Conservation (phyloP, 371 early-diverging fungal genomes). For the Gilbertella persicaria region DNA sequence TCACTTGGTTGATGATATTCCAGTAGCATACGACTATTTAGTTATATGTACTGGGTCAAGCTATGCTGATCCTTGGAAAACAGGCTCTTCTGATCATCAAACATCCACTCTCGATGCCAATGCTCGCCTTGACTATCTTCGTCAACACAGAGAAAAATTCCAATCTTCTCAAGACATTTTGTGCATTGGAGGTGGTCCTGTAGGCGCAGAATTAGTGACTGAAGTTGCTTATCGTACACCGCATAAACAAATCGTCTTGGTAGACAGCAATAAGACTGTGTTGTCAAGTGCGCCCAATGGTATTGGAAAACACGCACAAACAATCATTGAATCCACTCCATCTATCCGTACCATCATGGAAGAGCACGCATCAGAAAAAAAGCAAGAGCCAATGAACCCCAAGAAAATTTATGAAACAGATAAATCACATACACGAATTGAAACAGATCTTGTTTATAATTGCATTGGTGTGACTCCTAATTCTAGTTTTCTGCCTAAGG, state of each 20-base stretch:
- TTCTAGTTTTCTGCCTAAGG: conserved; percentile 22
- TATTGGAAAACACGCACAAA: conserved; percentile 26
- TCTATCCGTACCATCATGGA: conserved; percentile 21
- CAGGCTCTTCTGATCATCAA: conserved; percentile 1
- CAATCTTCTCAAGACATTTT: conserved; percentile 39
- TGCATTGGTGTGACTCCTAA: conserved; percentile 38
- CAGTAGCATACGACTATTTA: conserved; percentile 23
- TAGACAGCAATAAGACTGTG: conserved; percentile 24
- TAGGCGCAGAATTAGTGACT: conserved; percentile 52
- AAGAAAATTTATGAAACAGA: conserved; percentile 24
- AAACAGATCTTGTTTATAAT: conserved; percentile 31
- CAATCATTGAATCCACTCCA: conserved; percentile 12
- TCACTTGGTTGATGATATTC: not conserved
- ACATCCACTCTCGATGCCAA: conserved; percentile 2
- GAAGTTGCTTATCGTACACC: conserved; percentile 52
- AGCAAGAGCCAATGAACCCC: conserved; percentile 1
- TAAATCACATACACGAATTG: conserved; percentile 24
- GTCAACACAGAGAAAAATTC: conserved; percentile 27
- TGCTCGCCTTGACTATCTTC: conserved; percentile 21
- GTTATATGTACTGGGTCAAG: conserved; percentile 43
- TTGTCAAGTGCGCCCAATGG: conserved; percentile 22
- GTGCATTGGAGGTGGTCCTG: conserved; percentile 61
- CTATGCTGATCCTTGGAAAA: conserved; percentile 41
- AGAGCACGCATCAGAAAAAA: conserved; percentile 21
- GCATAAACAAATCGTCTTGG: conserved; percentile 43